Conservation (phyloP, 2,329 filamentous ascomycete genomes). For the Ophiostoma pallidulum region DNA sequence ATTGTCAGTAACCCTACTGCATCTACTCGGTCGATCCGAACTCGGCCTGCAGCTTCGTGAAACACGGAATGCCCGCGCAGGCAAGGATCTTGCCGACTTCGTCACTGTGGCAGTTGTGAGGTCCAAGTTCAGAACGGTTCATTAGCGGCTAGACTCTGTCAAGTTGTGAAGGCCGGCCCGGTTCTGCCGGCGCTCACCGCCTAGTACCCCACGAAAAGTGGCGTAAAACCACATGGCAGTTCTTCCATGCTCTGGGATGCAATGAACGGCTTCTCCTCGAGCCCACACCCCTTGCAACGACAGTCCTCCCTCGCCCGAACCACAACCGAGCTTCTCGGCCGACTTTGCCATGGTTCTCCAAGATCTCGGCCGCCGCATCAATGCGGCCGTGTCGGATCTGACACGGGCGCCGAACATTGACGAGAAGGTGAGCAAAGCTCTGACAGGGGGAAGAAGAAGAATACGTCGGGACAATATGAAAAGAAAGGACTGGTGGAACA, state of each 20-base stretch:
- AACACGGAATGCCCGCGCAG: too few species aligned
- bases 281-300: neutral
- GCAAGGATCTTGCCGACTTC: too few species aligned
- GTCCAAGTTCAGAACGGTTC: too few species aligned
- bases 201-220: slow-evolving; percentile 8
- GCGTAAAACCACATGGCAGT: slow-evolving; percentile 10
- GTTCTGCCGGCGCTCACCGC: slow-evolving; percentile 14
- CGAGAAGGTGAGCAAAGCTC: slow-evolving; percentile 62
- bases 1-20: too few species aligned
- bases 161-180: too few species aligned
- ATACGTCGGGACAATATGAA: neutral
- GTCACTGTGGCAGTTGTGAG: too few species aligned
- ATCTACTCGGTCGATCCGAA: too few species aligned
- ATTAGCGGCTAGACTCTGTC: too few species aligned
- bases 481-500: too few species aligned
- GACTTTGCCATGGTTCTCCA: slow-evolving; percentile 75
- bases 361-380: slow-evolving; percentile 97
- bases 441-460: neutral
- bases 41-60: too few species aligned
- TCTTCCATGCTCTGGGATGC: slow-evolving; percentile 3
- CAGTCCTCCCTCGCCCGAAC: neutral
- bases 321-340: neutral
- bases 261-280: too few species aligned
- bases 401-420: slow-evolving; percentile 88
- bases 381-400: slow-evolving; percentile 87